These are phyloP conservation scores for Calonectria henricotiae DNA, from an alignment of 2,329 filamentous ascomycete genomes.

Conservation along the genomic window DNA sequence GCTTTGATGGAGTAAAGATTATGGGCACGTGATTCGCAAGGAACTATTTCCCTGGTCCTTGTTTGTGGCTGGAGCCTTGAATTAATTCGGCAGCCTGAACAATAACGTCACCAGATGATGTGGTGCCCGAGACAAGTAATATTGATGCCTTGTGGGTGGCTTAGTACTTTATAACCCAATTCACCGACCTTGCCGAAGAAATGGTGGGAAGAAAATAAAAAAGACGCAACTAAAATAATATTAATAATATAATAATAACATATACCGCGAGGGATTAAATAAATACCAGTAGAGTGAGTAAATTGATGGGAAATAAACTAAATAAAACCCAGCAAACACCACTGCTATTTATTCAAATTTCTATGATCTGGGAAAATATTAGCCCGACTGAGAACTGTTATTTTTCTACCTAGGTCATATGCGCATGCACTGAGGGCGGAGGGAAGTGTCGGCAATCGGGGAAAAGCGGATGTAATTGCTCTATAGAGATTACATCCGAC, in stretches of 20 bases:
- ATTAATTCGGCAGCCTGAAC: constrained; percentile 48
- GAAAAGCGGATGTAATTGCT: constrained; percentile 1
- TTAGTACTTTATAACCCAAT: not conserved
- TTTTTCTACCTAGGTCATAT: not conserved
- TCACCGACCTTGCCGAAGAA: not conserved
- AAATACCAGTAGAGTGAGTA: too few species aligned
- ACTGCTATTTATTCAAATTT: not conserved
- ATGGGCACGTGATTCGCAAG: not conserved
- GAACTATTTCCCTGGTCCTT: constrained; percentile 20
- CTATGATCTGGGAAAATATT: too few species aligned
- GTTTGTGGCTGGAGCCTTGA: constrained; percentile 43
- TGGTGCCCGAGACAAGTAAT: constrained; percentile 30
- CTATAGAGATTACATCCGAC: not conserved
- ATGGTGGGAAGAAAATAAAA: not conserved
- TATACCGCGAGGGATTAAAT: too few species aligned
- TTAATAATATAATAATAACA: too few species aligned
- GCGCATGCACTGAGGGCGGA: not conserved
- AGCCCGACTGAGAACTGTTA: too few species aligned
- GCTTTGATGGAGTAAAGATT: not conserved
- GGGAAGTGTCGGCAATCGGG: not conserved
- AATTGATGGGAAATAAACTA: not conserved
- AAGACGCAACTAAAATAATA: not conserved
- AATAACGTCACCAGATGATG: constrained; percentile 49
- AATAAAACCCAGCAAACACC: too few species aligned
- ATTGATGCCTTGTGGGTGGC: constrained; percentile 39